Percentiles rank a stretch among this genome's conserved stretches.
These are phyloP conservation scores for Aristolochia fimbriata DNA, from an alignment of 164 flowering plant species.

Conservation along the genomic window DNA sequence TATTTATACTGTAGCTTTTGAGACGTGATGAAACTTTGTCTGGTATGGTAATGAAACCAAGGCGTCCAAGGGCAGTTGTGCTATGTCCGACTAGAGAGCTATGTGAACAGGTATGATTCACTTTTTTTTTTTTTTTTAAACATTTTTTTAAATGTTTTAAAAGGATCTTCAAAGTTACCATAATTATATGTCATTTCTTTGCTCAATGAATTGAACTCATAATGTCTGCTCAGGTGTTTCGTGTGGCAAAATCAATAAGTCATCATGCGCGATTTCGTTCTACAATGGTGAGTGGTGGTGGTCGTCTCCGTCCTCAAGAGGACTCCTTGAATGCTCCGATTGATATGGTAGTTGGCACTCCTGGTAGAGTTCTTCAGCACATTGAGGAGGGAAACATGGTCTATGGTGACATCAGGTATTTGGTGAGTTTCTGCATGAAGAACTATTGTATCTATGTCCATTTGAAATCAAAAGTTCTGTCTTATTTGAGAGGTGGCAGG, in stretches of 20 bases:
- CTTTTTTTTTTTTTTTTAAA: too few species aligned
- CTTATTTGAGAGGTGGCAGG: slow-evolving; percentile 28
- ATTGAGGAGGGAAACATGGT: slow-evolving; percentile 88
- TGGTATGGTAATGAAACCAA: slow-evolving; percentile 80
- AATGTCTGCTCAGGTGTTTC: slow-evolving; percentile 56
- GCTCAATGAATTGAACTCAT: neutral
- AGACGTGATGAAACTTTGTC: slow-evolving; percentile 58
- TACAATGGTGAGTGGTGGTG: slow-evolving; percentile 95
- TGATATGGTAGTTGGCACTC: slow-evolving; percentile 98
- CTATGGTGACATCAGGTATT: slow-evolving; percentile 88
- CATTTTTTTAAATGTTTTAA: too few species aligned
- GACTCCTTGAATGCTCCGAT: slow-evolving; percentile 70
- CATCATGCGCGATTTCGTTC: slow-evolving; percentile 94
- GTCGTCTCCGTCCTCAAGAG: slow-evolving; percentile 85
- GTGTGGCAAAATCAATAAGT: slow-evolving; percentile 82
- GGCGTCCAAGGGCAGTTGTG: slow-evolving; percentile 92
- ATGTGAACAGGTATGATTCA: slow-evolving; percentile 66
- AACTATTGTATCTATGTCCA: neutral
- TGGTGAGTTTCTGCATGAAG: slow-evolving; percentile 39
- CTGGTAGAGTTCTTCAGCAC: slow-evolving; percentile 96
- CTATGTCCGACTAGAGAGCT: slow-evolving; percentile 95
- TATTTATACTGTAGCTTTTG: slow-evolving; percentile 39
- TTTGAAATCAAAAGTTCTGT: neutral
- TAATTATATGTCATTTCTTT: neutral
- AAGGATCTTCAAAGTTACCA: neutral